Evolutionary conservation across 768 basidiomycete genomes (phyloP), one percentile per base, ranked within the genome.

Genomic region (Hemileccinum impolitum): DNA sequence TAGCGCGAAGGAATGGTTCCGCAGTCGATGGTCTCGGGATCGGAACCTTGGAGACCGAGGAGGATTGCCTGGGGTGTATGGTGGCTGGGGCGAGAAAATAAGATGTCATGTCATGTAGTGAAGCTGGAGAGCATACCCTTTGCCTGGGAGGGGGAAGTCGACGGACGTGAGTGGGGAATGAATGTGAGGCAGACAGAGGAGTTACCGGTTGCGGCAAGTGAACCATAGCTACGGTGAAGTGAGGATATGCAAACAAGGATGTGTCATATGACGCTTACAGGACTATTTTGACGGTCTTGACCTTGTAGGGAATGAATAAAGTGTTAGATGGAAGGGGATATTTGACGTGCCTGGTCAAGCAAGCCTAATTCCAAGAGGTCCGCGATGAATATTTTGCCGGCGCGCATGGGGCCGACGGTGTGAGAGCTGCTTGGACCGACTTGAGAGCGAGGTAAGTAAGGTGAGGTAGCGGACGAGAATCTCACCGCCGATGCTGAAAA

Each of bases 21-120:
- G 12, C 87, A 87, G 61, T 94, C 90, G 51, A 97, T 88, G 2
- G 90, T 93, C 72, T 97, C 94, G 1, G 94, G 93, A 62, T 96
- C 93, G 35, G 87, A 90, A 37, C 85, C 89, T 78, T 91, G 89
- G 31, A 91, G 72, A 17, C 90, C 90, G 14, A 91, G 80, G 34
- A 92, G 76, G 56, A 92, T 83, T 12, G 90, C 90, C 66, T 92
- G 90, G 2, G 90, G 90, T 0, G 90, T 91, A 61, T 91, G 90
- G 62, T 92, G 90, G 6, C 89, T 91, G 53, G 41, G 47, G 7
- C 19, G 37, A 30, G n/a, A 23, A 39, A 55, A 40, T 37, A 37
- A 52, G 26, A 18, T 30, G 10, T 38, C 25, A 43, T 45, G 43
- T 34, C n/a, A 25, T 18, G 30, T 25, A 15, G 31, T 34, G 23